Evolutionary conservation across 129 eudicot genomes (phyloP).

Genomic region (Artemisia tridentata): DNA sequence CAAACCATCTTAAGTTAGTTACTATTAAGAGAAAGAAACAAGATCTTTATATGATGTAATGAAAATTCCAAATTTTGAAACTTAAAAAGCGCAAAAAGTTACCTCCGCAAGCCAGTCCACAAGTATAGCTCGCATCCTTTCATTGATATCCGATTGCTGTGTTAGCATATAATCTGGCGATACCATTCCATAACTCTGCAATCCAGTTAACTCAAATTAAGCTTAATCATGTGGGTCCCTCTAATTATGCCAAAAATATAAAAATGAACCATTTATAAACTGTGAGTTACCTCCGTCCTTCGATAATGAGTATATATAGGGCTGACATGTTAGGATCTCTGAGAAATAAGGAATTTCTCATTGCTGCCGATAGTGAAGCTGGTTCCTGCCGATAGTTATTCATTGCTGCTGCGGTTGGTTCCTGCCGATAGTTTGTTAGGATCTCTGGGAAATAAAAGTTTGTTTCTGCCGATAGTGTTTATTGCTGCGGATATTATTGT

Average conservation of each 20-base stretch:
- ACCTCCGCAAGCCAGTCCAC: slow-evolving; percentile 98
- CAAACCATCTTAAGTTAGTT: slow-evolving; percentile 9
- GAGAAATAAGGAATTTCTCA: too few species aligned
- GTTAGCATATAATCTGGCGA: slow-evolving; percentile 64
- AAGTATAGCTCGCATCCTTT: slow-evolving; percentile 79
- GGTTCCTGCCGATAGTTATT: too few species aligned
- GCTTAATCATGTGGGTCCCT: slow-evolving; percentile 25
- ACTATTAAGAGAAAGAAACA: background rate
- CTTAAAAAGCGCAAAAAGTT: slow-evolving; percentile 9
- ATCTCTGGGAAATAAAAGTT: too few species aligned
- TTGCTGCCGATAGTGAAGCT: too few species aligned
- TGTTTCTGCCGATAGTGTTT: too few species aligned
- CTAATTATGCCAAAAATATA: slow-evolving; percentile 3
- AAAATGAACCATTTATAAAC: background rate
- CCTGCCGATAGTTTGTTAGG: too few species aligned
- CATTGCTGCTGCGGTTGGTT: too few species aligned
- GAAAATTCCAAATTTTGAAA: background rate
- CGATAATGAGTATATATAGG: slow-evolving; percentile 60
- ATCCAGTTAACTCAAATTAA: background rate
- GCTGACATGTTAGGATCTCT: too few species aligned
- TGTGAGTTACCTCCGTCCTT: slow-evolving; percentile 58
- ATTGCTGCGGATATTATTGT: too few species aligned
- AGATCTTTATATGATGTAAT: slow-evolving; percentile 10
- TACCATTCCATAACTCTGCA: slow-evolving; percentile 67
- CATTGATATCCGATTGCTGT: slow-evolving; percentile 71